Percentiles rank a stretch among this genome's conserved stretches.
These are phyloP conservation scores for Globisporangium echinulatum DNA, from an alignment of 352 stramenopile species.

Conservation along the genomic window DNA sequence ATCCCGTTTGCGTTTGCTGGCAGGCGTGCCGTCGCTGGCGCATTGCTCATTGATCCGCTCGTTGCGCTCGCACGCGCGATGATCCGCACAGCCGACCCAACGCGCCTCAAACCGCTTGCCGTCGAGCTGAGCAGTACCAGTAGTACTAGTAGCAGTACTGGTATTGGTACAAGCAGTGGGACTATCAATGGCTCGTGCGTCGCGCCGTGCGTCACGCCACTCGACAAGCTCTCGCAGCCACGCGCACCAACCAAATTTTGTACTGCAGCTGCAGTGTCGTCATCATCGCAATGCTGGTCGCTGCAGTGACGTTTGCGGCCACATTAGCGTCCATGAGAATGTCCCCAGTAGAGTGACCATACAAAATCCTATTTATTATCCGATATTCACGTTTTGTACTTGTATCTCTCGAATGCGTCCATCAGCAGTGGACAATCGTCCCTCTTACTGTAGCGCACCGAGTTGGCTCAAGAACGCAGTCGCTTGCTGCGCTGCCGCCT, in stretches of 20 bases:
- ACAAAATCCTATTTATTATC: constrained; percentile 7
- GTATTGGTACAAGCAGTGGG: too few species aligned
- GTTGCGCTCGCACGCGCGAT: constrained; percentile 64
- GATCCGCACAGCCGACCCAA: constrained; percentile 53
- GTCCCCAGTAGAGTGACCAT: background rate
- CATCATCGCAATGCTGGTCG: background rate
- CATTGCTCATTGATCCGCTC: constrained; percentile 67
- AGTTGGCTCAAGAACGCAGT: constrained; percentile 60
- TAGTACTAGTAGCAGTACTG: too few species aligned
- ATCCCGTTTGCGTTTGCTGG: constrained; percentile 69
- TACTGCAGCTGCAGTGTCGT: background rate
- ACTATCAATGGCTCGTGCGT: constrained; percentile 2
- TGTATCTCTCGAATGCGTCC: too few species aligned
- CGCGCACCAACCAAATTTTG: background rate
- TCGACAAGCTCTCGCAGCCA: constrained; percentile 14
- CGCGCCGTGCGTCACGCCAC: constrained; percentile 15
- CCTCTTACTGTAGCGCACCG: constrained; percentile 29
- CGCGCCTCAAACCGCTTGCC: constrained; percentile 33
- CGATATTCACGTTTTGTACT: too few species aligned
- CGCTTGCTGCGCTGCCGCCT: constrained; percentile 34
- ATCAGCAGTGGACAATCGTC: too few species aligned
- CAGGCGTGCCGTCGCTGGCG: constrained; percentile 29
- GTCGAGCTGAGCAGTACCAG: constrained; percentile 2
- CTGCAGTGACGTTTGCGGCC: background rate
- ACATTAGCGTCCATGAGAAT: too few species aligned